Percentiles rank a stretch among this genome's conserved stretches.
Conservation (phyloP, 495 filamentous ascomycete genomes). For the Penicillium subrubescens region DNA sequence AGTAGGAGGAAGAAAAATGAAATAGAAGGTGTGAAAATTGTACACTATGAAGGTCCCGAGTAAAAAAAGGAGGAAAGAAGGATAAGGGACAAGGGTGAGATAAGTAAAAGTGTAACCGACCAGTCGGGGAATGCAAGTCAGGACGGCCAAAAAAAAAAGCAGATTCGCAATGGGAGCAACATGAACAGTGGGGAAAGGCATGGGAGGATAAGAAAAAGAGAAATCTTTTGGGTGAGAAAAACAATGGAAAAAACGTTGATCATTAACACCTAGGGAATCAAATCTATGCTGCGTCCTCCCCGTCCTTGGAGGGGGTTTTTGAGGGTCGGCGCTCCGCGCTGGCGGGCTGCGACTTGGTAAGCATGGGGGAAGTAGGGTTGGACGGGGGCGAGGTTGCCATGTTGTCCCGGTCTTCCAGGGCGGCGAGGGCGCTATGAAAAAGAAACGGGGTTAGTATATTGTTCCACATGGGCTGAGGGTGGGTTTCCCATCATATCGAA, state of each 20-base stretch:
- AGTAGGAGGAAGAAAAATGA: constrained; percentile 2
- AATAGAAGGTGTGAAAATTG: constrained; percentile 36
- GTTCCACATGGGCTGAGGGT: not conserved
- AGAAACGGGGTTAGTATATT: not conserved
- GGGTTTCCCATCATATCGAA: not conserved
- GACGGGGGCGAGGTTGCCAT: constrained; percentile 61
- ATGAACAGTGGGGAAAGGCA: constrained; percentile 27
- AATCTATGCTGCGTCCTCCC: constrained; percentile 50
- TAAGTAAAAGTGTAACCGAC: constrained; percentile 27
- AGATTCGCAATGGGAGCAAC: constrained; percentile 19
- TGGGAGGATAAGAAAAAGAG: constrained; percentile 24
- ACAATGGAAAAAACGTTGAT: constrained; percentile 47
- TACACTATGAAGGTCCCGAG: constrained; percentile 33
- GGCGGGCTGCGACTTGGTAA: constrained; percentile 56
- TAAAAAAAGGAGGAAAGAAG: constrained; percentile 16
- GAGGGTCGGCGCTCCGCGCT: constrained; percentile 45
- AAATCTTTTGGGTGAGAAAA: constrained; percentile 44
- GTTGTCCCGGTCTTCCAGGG: constrained; percentile 58
- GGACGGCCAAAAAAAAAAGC: constrained; percentile 25
- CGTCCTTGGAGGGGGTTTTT: constrained; percentile 52
- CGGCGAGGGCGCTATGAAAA: constrained; percentile 55
- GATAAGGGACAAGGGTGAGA: constrained; percentile 16
- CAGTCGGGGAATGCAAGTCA: constrained; percentile 39
- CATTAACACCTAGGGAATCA: constrained; percentile 47
- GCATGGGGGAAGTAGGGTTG: constrained; percentile 57